These are phyloP conservation scores for Tylopilus microsporus DNA, from an alignment of 1,284 basidiomycete genomes.

Conservation along the genomic window DNA sequence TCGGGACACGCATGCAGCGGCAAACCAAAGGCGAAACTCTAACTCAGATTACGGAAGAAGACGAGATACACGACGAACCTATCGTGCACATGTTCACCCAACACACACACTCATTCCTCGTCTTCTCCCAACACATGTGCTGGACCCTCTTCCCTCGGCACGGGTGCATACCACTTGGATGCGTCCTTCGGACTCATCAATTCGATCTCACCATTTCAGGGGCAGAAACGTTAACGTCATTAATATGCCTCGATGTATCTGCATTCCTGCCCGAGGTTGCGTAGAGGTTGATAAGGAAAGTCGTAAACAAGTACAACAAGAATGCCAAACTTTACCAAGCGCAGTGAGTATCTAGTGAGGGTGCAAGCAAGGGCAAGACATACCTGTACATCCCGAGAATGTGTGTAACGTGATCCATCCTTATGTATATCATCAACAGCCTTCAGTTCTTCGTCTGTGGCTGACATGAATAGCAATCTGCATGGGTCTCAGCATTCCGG, in stretches of 20 bases:
- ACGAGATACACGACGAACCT: neutral
- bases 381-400: conserved; percentile 77
- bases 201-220: conserved; percentile 29
- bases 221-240: conserved; percentile 21
- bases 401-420: conserved; percentile 88
- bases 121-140: conserved; percentile 35
- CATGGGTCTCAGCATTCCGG: neutral
- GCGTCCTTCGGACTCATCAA: conserved; percentile 24
- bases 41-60: neutral
- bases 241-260: conserved; percentile 11
- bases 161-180: conserved; percentile 40
- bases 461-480: conserved; percentile 81
- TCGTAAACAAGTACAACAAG: conserved; percentile 68
- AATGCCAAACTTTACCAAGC: conserved; percentile 55
- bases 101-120: conserved; percentile 22
- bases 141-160: conserved; percentile 29
- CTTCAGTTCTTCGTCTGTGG: conserved; percentile 82
- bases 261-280: conserved; percentile 59
- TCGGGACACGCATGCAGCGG: no score
- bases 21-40: neutral
- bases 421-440: conserved; percentile 55
- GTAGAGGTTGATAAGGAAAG: conserved; percentile 56
- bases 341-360: neutral
- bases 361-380: neutral
- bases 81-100: neutral